Evolutionary conservation across 2,329 filamentous ascomycete genomes (phyloP), one percentile per base, ranked within the genome.

Genomic region (Sclerotinia glacialis): DNA sequence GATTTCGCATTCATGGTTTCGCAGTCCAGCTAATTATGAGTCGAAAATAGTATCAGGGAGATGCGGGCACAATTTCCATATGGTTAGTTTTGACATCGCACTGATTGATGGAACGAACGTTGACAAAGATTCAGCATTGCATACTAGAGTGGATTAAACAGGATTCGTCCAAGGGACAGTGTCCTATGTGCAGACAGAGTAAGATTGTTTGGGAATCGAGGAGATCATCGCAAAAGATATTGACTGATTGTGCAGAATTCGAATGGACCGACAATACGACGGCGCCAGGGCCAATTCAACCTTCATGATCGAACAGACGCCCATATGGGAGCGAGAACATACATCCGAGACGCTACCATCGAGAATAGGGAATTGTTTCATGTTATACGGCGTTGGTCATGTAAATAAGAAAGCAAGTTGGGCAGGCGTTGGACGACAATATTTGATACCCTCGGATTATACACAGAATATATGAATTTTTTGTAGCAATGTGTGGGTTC

Each of bases 111-210:
- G 2, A 8, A 23, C 9, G 31, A 21, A 54, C 58, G 69, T 31
- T 66, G 3, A 60, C 31, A 44, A 71, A 49, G 18, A 12, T 23
- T 12, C 54, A 96, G 93, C 95, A 99, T 79, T 99, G 95, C 79
- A 95, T 99, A 73, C 84, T 90, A 73, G 91, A 93, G 75, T 99
- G 95, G 95, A 92, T 99, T 73, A 92, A 95, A 75, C 93, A 97
- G 77, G 95, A 98, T 70, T 89, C 92, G 16, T 91, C 93, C 37
- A 94, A 93, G 74, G 94, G 94, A 28, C 90, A 97, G 70, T 99
- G 95, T 77, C 95, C 95, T 37, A 98, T 99, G 95, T 99, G 95
- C 77, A 87, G 95, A 72, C 95, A 98, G 79, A 92, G 92, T 95
- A 84, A 73, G 83, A 7, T 37, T 11, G 5, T 34, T 21, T 18